Conservation (phyloP, 805 yeast genomes). For the Wickerhamiella qilinensis region DNA sequence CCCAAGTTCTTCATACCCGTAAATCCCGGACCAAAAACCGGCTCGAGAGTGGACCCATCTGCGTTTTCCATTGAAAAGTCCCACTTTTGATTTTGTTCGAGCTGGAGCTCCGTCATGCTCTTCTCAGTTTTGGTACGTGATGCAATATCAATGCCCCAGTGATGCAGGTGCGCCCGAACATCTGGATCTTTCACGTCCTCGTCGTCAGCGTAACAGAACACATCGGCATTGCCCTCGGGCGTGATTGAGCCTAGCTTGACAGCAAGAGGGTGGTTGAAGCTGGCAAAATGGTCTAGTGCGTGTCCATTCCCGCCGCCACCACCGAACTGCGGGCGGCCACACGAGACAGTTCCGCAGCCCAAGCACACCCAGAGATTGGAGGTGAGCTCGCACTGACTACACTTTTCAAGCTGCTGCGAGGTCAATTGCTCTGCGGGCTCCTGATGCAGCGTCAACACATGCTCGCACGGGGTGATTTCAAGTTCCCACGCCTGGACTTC, state of each 20-base stretch:
- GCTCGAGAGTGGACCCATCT: conserved; percentile 45
- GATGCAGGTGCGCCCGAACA: conserved; percentile 30
- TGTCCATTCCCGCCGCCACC: conserved; percentile 90
- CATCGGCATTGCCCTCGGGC: conserved; percentile 55
- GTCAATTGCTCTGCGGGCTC: conserved; percentile 3
- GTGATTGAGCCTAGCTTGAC: conserved; percentile 83
- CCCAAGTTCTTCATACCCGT: conserved; percentile 49
- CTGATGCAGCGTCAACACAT: conserved; percentile 43
- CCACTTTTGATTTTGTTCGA: conserved; percentile 89
- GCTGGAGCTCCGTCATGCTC: conserved; percentile 70
- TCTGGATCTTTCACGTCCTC: conserved; percentile 74
- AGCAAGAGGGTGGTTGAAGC: conserved; percentile 58
- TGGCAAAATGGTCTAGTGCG: conserved; percentile 57
- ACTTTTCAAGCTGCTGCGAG: conserved; percentile 15
- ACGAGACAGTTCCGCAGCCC: conserved; percentile 79
- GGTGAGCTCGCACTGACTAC: conserved; percentile 29
- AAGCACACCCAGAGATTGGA: conserved; percentile 89
- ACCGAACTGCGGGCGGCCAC: conserved; percentile 92
- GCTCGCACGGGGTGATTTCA: conserved; percentile 67
- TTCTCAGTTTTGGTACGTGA: conserved; percentile 63
- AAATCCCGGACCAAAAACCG: conserved; percentile 57
- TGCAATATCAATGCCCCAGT: conserved; percentile 51
- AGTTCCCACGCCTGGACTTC: conserved; percentile 88
- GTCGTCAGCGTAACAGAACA: conserved; percentile 75
- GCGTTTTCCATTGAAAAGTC: conserved; percentile 69